A percentile compares a stretch with the other conserved stretches of the same genome.
Conservation (phyloP, 2,329 filamentous ascomycete species). For the Venturia asperata region DNA sequence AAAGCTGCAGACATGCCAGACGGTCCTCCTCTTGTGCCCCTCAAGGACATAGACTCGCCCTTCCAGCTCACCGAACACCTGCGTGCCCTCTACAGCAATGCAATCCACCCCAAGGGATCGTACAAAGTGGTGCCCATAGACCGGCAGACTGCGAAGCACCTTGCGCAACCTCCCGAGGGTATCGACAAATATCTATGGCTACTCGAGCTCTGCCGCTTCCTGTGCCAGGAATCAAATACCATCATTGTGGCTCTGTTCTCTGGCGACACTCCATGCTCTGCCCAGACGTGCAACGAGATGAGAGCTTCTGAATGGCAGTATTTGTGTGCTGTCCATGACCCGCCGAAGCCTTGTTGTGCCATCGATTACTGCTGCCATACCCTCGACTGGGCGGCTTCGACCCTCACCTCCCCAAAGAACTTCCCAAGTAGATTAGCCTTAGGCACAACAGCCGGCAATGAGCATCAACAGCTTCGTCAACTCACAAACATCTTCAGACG, state of each 20-base stretch:
- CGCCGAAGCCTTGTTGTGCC: conserved; percentile 92
- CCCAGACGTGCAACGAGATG: conserved; percentile 92
- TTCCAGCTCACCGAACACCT: conserved; percentile 98
- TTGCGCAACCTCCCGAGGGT: conserved; percentile 72
- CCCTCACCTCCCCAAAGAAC: conserved; percentile 87
- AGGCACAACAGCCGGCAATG: conserved; percentile 35
- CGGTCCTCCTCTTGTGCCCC: conserved; percentile 78
- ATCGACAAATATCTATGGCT: conserved; percentile 89
- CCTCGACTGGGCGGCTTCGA: conserved; percentile 93
- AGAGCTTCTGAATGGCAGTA: conserved; percentile 99
- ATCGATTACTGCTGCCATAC: conserved; percentile 99
- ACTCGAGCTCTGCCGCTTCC: conserved; percentile 93
- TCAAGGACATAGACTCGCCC: conserved; percentile 88
- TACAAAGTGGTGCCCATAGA: conserved; percentile 63
- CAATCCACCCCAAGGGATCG: conserved; percentile 54
- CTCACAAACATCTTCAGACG: conserved; percentile 91
- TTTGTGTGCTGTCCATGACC: conserved; percentile 92
- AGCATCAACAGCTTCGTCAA: conserved; percentile 61
- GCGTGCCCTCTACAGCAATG: conserved; percentile 79
- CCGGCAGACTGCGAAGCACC: conserved; percentile 63
- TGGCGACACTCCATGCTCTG: conserved; percentile 81
- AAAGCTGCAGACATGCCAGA: conserved; percentile 88
- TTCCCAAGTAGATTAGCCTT: conserved; percentile 78
- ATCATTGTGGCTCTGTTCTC: conserved; percentile 90
- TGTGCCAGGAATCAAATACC: conserved; percentile 89